phyloP scores from a whole-genome alignment of 805 yeast genomes.

The Yarrowia sp. region DNA sequence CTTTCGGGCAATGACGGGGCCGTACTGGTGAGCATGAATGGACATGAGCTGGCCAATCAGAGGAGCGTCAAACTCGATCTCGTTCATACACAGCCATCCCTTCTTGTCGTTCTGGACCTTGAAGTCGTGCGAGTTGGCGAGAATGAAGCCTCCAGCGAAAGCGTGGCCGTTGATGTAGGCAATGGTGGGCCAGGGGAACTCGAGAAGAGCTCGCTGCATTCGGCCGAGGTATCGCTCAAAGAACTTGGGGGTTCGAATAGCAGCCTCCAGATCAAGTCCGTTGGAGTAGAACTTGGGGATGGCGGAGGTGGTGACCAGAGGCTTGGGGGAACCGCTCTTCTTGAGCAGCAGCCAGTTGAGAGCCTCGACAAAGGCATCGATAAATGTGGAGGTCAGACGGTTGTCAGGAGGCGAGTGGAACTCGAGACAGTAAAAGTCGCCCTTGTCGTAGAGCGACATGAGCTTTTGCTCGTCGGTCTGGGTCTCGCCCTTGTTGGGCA shows the following conservation, averaged over 20 bases:
- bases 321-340: constrained; percentile 35
- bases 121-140: constrained; percentile 43
- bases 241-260: constrained; percentile 39
- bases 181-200: constrained; percentile 44
- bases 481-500: constrained; percentile 25
- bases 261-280: constrained; percentile 42
- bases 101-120: constrained; percentile 42
- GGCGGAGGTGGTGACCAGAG: constrained; percentile 42
- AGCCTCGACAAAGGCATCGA: constrained; percentile 39
- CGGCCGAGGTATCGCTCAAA: constrained; percentile 39
- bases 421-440: constrained; percentile 38
- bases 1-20: constrained; percentile 36
- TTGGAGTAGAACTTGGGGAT: constrained; percentile 42
- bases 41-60: constrained; percentile 41
- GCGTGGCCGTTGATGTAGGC: constrained; percentile 45
- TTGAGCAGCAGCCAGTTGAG: constrained; percentile 36
- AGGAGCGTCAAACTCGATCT: constrained; percentile 43
- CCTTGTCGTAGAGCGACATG: constrained; percentile 48
- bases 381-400: constrained; percentile 39
- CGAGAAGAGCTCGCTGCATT: constrained; percentile 38
- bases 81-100: constrained; percentile 44
- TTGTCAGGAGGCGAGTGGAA: constrained; percentile 41
- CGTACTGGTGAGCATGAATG: constrained; percentile 38
- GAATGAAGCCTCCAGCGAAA: constrained; percentile 44
- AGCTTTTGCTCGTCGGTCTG: constrained; percentile 28